phyloP scores from a whole-genome alignment of 164 flowering plant genomes.

The Stephania yunnanensis region DNA sequence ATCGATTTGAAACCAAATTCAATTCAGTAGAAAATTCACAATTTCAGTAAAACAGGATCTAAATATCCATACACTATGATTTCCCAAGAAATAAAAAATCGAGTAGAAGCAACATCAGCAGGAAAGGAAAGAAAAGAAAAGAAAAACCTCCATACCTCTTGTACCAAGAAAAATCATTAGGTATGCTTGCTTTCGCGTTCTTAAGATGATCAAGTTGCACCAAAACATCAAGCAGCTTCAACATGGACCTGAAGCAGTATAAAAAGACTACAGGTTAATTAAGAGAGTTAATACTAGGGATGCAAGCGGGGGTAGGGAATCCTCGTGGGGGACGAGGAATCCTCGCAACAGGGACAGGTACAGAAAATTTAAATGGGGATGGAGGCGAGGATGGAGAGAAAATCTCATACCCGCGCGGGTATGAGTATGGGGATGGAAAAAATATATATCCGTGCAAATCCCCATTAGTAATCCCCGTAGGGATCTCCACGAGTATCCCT shows the following conservation, averaged over 20 bases:
- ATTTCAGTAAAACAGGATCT: background rate
- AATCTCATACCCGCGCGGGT: too few species aligned
- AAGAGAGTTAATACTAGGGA: background rate
- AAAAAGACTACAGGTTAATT: constrained; percentile 6
- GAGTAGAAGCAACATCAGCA: background rate
- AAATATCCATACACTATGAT: background rate
- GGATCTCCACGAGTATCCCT: too few species aligned
- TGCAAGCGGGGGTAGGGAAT: too few species aligned
- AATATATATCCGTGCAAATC: too few species aligned
- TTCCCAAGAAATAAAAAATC: background rate
- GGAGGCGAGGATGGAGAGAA: too few species aligned
- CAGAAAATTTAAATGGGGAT: too few species aligned
- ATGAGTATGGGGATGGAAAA: too few species aligned
- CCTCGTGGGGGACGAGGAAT: too few species aligned
- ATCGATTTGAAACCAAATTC: too few species aligned
- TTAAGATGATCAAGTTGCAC: constrained; percentile 99
- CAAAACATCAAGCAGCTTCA: constrained; percentile 88
- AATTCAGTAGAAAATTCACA: background rate
- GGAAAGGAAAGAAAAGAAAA: background rate
- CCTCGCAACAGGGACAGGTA: too few species aligned
- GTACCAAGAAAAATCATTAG: constrained; percentile 99
- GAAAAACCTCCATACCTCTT: constrained; percentile 55
- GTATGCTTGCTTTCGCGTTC: constrained; percentile 99
- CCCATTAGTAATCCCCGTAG: too few species aligned
- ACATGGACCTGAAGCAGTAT: constrained; percentile 70